phyloP scores from a whole-genome alignment of 495 filamentous ascomycete genomes.

The Aspergillus biplanus region DNA sequence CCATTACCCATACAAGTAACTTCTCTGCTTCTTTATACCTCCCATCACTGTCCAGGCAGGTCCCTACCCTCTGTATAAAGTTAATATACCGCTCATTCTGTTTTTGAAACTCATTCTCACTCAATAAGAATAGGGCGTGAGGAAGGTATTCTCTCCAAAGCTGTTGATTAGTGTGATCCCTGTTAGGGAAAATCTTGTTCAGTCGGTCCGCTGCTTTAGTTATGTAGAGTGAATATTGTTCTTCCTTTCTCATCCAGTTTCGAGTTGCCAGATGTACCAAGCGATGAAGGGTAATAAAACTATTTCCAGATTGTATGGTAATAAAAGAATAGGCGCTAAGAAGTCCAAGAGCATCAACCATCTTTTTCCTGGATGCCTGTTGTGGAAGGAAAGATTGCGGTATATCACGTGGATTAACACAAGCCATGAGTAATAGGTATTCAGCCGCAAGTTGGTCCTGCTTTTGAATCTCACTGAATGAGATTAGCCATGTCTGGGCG shows the following conservation, averaged over 20 bases:
- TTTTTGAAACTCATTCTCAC: not conserved
- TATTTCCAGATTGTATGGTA: conserved; percentile 6
- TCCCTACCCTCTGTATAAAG: not conserved
- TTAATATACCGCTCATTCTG: not conserved
- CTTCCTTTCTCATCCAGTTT: conserved; percentile 19
- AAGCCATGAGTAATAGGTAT: conserved; percentile 47
- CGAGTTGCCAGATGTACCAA: conserved; percentile 29
- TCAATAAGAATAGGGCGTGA: conserved; percentile 3
- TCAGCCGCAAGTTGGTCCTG: conserved; percentile 35
- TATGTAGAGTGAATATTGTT: not conserved
- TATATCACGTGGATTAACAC: conserved; percentile 36
- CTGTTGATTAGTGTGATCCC: conserved; percentile 2
- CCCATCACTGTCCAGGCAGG: not conserved
- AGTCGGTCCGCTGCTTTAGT: not conserved
- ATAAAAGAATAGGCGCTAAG: conserved; percentile 31
- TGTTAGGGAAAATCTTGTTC: not conserved
- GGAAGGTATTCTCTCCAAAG: conserved; percentile 15
- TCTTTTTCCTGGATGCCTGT: conserved; percentile 9
- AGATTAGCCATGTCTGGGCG: conserved; percentile 58
- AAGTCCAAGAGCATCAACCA: conserved; percentile 24
- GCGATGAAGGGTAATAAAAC: conserved; percentile 24
- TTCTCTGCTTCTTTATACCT: conserved; percentile 4
- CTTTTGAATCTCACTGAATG: conserved; percentile 48
- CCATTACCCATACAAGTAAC: not conserved
- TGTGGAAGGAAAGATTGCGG: conserved; percentile 34